Conservation (phyloP, 129 eudicot genomes). For the Tanacetum coccineum region DNA sequence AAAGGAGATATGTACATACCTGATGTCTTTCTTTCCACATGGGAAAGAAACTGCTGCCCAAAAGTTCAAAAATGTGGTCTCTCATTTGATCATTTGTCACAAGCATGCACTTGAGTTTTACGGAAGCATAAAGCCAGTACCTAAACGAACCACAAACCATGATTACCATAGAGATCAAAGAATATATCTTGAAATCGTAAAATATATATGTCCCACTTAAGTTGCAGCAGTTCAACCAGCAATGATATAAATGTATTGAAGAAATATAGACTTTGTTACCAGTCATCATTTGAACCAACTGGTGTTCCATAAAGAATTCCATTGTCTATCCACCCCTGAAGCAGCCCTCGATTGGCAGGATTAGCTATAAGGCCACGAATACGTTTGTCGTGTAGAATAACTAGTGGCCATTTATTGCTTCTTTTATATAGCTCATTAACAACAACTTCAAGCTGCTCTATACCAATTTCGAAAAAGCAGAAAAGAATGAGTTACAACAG, state of each 20-base stretch:
- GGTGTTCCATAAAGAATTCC: slow-evolving; percentile 83
- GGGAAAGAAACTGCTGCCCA: slow-evolving; percentile 74
- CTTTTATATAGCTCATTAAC: slow-evolving; percentile 67
- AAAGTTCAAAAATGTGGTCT: slow-evolving; percentile 32
- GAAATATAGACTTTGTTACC: slow-evolving; percentile 34
- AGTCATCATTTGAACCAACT: slow-evolving; percentile 93
- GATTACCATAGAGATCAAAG: neutral
- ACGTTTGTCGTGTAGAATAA: slow-evolving; percentile 80
- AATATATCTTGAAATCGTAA: too few relatives aligned
- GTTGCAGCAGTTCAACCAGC: too few relatives aligned
- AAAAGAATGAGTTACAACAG: slow-evolving; percentile 18
- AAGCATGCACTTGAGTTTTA: too few relatives aligned
- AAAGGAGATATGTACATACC: slow-evolving; percentile 15
- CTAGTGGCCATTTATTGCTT: slow-evolving; percentile 85
- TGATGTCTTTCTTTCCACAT: slow-evolving; percentile 98
- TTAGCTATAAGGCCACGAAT: slow-evolving; percentile 59
- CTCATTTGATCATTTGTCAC: too few relatives aligned
- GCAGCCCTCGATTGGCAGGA: slow-evolving; percentile 52
- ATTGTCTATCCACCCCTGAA: slow-evolving; percentile 58
- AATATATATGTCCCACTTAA: too few relatives aligned
- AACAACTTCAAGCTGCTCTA: slow-evolving; percentile 87
- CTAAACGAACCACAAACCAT: neutral
- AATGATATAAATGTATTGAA: too few relatives aligned
- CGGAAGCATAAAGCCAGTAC: neutral
- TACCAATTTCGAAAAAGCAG: slow-evolving; percentile 26